Evolutionary conservation across 305 asterid genomes (phyloP).

Genomic region (Fraxinus greggii): DNA sequence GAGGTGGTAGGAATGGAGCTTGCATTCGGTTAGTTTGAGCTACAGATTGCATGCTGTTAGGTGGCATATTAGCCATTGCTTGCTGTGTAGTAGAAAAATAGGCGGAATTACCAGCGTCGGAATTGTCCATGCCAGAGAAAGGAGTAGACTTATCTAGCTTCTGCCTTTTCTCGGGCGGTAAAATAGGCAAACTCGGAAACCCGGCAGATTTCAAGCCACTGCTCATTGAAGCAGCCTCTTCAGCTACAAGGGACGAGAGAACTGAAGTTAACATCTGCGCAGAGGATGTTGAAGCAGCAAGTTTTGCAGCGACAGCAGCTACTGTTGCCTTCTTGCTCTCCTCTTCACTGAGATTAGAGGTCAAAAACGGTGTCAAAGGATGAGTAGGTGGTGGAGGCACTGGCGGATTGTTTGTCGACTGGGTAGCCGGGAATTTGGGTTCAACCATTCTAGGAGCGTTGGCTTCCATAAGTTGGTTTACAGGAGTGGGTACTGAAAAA

Average conservation of each 20-base stretch:
- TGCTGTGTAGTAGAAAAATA: slow-evolving; percentile 51
- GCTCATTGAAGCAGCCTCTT: slow-evolving; percentile 82
- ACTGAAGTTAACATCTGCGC: slow-evolving; percentile 91
- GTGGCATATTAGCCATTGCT: slow-evolving; percentile 40
- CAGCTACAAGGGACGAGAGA: slow-evolving; percentile 90
- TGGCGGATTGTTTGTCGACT: slow-evolving; percentile 31
- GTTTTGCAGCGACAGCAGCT: slow-evolving; percentile 93
- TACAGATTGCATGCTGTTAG: slow-evolving; percentile 30
- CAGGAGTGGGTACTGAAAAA: slow-evolving; percentile 29
- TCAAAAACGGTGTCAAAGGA: slow-evolving; percentile 35
- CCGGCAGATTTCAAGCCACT: slow-evolving; percentile 46
- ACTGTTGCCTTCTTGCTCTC: slow-evolving; percentile 80
- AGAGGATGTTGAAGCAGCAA: slow-evolving; percentile 82
- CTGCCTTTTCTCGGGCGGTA: slow-evolving; percentile 55
- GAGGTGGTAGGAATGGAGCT: slow-evolving; percentile 63
- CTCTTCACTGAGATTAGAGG: slow-evolving; percentile 52
- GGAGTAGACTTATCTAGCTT: slow-evolving; percentile 55
- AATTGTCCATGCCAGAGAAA: slow-evolving; percentile 38
- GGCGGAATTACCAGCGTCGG: slow-evolving; percentile 45
- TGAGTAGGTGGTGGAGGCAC: slow-evolving; percentile 34
- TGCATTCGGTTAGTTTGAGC: slow-evolving; percentile 53
- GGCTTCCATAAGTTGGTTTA: slow-evolving; percentile 33
- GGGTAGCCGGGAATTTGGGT: slow-evolving; percentile 35
- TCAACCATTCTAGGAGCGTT: slow-evolving; percentile 22
- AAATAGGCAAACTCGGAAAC: slow-evolving; percentile 39